Conservation (phyloP, 768 basidiomycete species). For the Boletus bicolor region DNA sequence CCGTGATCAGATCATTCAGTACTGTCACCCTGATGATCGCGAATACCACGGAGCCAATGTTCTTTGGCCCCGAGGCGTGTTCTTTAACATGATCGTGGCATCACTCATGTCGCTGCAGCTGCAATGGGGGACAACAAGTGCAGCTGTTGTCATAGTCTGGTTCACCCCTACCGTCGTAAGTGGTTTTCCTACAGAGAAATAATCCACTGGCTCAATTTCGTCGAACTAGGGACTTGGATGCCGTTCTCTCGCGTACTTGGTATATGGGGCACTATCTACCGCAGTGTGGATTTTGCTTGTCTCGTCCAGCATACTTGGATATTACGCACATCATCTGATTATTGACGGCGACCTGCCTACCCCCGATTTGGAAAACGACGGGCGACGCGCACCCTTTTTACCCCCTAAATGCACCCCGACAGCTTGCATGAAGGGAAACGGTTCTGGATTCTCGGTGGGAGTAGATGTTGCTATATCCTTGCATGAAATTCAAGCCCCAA, state of each 20-base stretch:
- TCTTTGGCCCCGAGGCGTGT: slow-evolving; percentile 22
- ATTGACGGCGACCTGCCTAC: neutral
- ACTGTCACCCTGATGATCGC: slow-evolving; percentile 14
- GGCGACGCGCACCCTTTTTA: neutral
- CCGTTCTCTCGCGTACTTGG: slow-evolving; percentile 31
- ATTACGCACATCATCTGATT: slow-evolving; percentile 12
- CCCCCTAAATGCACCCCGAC: neutral
- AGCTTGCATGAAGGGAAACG: neutral
- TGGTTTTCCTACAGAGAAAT: neutral
- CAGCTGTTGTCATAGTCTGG: slow-evolving; percentile 28
- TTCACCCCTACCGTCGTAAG: slow-evolving; percentile 31
- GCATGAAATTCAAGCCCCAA: neutral
- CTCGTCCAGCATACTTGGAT: slow-evolving; percentile 27
- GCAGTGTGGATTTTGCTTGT: slow-evolving; percentile 30
- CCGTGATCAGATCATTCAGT: slow-evolving; percentile 13
- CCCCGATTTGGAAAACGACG: neutral
- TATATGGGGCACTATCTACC: slow-evolving; percentile 30
- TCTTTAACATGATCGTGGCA: slow-evolving; percentile 28
- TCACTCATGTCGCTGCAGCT: slow-evolving; percentile 27
- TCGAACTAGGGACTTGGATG: slow-evolving; percentile 20
- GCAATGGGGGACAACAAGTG: slow-evolving; percentile 31
- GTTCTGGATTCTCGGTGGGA: neutral
- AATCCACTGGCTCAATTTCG: too few species aligned
- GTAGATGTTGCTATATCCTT: neutral
- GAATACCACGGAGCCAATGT: neutral